These are phyloP conservation scores for Lactarius hatsudake DNA, from an alignment of 768 basidiomycete genomes.

Conservation along the genomic window DNA sequence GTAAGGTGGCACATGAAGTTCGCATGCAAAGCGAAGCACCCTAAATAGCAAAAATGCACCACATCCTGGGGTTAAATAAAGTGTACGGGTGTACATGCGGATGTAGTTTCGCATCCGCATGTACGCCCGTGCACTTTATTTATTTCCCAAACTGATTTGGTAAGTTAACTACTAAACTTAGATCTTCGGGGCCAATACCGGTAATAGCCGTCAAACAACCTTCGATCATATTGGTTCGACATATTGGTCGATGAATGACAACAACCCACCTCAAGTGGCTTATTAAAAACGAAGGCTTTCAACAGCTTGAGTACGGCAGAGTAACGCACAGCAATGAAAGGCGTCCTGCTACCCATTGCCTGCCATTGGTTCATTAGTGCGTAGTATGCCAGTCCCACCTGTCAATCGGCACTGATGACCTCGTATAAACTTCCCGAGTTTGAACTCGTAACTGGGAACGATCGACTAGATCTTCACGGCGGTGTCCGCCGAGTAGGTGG, in stretches of 20 bases:
- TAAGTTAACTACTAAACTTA: neutral
- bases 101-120: constrained; percentile 1
- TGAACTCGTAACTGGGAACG: constrained; percentile 81
- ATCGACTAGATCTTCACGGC: constrained; percentile 98
- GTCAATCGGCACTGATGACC: constrained; percentile 96
- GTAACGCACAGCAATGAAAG: neutral
- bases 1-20: neutral
- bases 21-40: neutral
- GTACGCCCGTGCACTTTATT: neutral
- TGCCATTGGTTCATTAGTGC: neutral
- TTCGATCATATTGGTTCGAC: neutral
- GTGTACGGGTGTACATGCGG: neutral
- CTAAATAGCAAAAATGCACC: neutral
- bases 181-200: neutral
- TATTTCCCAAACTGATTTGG: neutral
- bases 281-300: neutral
- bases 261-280: neutral
- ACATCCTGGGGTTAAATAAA: neutral
- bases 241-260: neutral
- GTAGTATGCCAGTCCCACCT: constrained; percentile 47
- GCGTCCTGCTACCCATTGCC: neutral
- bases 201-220: neutral
- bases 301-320: neutral
- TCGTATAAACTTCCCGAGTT: constrained; percentile 80
- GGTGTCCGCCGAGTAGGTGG: constrained; percentile 96